Evolutionary conservation across 2,329 filamentous ascomycete species (phyloP).

Genomic region (Fusarium agapanthi): DNA sequence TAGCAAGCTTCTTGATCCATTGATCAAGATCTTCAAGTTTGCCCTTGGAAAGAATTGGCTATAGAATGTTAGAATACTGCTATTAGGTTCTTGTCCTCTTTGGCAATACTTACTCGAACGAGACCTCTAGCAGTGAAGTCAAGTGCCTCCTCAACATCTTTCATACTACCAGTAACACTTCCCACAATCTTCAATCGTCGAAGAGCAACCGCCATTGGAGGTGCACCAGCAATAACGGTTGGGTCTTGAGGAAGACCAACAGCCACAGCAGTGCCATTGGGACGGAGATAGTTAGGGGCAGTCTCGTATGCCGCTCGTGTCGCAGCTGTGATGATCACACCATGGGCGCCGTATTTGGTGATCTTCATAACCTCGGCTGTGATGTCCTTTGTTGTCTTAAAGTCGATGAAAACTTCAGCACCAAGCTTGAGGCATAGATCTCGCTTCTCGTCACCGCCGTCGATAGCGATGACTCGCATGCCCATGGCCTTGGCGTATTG

Average conservation of each 20-base stretch:
- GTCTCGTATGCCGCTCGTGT: slow-evolving; percentile 94
- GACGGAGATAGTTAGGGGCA: slow-evolving; percentile 82
- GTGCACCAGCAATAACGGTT: slow-evolving; percentile 32
- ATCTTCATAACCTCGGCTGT: slow-evolving; percentile 78
- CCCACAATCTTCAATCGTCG: slow-evolving; percentile 37
- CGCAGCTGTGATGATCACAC: slow-evolving; percentile 84
- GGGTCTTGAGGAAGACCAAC: slow-evolving; percentile 74
- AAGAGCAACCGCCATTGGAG: slow-evolving; percentile 26
- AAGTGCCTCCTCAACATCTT: slow-evolving; percentile 40
- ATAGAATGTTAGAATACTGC: background rate
- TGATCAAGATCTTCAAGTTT: slow-evolving; percentile 39
- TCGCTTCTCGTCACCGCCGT: slow-evolving; percentile 80
- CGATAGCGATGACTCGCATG: slow-evolving; percentile 78
- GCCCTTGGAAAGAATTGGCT: slow-evolving; percentile 39
- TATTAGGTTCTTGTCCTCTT: fast-evolving
- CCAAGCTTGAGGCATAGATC: slow-evolving; percentile 75
- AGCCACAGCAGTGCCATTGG: slow-evolving; percentile 80
- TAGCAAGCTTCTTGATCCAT: slow-evolving; percentile 34
- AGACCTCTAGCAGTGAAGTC: slow-evolving; percentile 39
- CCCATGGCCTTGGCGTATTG: slow-evolving; percentile 93
- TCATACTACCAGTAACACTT: slow-evolving; percentile 35
- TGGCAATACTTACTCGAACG: slow-evolving; percentile 22
- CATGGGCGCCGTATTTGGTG: slow-evolving; percentile 82
- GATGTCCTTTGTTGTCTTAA: slow-evolving; percentile 75
- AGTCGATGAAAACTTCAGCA: slow-evolving; percentile 79